Conservation (phyloP, 75 land plant genomes). For the Cupressus sempervirens region DNA sequence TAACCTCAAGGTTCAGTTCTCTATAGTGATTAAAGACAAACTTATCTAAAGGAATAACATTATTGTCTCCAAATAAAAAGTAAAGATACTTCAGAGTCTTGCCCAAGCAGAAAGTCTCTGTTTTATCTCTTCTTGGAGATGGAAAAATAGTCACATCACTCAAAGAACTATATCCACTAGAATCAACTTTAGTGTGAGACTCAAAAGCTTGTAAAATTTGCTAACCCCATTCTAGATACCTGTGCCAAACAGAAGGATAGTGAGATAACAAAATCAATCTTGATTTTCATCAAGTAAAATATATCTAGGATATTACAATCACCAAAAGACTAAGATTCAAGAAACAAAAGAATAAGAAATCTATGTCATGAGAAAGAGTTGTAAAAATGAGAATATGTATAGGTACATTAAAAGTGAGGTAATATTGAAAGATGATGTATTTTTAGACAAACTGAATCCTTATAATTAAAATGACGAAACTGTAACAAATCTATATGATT, state of each 20-base stretch:
- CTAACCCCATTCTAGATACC: slow-evolving; percentile 99
- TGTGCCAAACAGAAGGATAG: slow-evolving; percentile 20
- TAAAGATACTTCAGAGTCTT: slow-evolving; percentile 93
- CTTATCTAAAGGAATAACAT: slow-evolving; percentile 69
- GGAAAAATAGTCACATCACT: slow-evolving; percentile 80
- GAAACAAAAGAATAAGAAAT: background rate
- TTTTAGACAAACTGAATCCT: background rate
- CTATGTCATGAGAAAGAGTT: background rate
- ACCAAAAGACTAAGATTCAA: background rate
- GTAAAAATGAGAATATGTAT: background rate
- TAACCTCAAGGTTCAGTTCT: too few relatives aligned
- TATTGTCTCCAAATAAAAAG: slow-evolving; percentile 71
- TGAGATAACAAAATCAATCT: background rate
- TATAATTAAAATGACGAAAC: background rate
- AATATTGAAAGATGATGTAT: background rate
- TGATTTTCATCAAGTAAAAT: background rate
- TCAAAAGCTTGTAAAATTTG: slow-evolving; percentile 97
- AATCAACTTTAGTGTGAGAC: slow-evolving; percentile 68
- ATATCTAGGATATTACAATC: background rate
- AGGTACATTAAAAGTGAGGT: background rate
- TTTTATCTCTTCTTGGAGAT: slow-evolving; percentile 80
- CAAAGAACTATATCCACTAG: slow-evolving; percentile 86
- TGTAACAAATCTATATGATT: background rate
- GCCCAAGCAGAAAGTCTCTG: slow-evolving; percentile 97
- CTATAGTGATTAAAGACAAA: slow-evolving; percentile 93